phyloP scores from a whole-genome alignment of 352 stramenopile species.

The Thraustochytrium striatum region DNA sequence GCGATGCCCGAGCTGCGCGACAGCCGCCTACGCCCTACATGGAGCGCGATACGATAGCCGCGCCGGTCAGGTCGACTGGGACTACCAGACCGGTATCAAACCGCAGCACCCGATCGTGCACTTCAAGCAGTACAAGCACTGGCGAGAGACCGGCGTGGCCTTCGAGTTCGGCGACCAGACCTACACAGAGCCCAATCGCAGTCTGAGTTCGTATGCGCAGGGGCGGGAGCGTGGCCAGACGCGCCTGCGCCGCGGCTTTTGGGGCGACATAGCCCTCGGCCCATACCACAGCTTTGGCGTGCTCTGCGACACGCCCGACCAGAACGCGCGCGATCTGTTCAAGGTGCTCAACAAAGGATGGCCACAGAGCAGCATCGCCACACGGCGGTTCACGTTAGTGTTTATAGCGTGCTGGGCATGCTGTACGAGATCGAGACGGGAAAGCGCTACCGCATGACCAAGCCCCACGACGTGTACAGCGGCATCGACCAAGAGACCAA shows the following conservation, averaged over 20 bases:
- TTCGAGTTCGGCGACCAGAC: slow-evolving; percentile 89
- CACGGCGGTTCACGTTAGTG: slow-evolving; percentile 78
- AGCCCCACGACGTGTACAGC: slow-evolving; percentile 62
- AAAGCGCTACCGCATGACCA: slow-evolving; percentile 75
- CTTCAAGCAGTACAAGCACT: slow-evolving; percentile 80
- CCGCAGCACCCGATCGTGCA: slow-evolving; percentile 74
- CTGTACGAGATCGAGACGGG: slow-evolving; percentile 82
- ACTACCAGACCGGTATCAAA: slow-evolving; percentile 70
- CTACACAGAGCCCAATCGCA: slow-evolving; percentile 81
- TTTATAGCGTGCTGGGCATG: slow-evolving; percentile 84
- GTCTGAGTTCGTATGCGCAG: slow-evolving; percentile 79
- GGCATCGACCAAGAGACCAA: slow-evolving; percentile 54
- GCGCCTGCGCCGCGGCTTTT: slow-evolving; percentile 68
- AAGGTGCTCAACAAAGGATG: slow-evolving; percentile 84
- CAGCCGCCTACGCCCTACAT: slow-evolving; percentile 79
- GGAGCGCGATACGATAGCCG: slow-evolving; percentile 84
- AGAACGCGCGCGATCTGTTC: slow-evolving; percentile 75
- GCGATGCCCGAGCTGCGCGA: slow-evolving; percentile 75
- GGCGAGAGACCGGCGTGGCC: slow-evolving; percentile 82
- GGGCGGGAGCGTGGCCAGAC: slow-evolving; percentile 59
- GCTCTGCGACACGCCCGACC: slow-evolving; percentile 66
- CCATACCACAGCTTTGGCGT: slow-evolving; percentile 85
- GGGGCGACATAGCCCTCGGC: slow-evolving; percentile 81
- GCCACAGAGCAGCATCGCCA: slow-evolving; percentile 88
- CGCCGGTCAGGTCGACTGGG: slow-evolving; percentile 86